These are phyloP conservation scores for Penicillium paneum DNA, from an alignment of 2,329 filamentous ascomycete species.

Conservation along the genomic window DNA sequence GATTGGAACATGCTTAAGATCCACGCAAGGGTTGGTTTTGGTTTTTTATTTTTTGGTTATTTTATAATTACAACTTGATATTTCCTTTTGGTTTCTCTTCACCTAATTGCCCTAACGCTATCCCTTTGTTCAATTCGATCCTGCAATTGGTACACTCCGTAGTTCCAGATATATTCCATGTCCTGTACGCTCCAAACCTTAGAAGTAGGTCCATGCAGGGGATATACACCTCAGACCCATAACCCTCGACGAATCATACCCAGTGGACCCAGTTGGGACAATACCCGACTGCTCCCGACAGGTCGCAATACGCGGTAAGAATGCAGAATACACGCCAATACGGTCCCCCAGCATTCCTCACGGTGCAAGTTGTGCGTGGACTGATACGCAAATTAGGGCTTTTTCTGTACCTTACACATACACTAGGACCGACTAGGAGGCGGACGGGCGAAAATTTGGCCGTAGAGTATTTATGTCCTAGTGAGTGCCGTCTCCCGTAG, in stretches of 20 bases:
- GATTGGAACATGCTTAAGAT: slow-evolving; percentile 22
- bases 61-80: not conserved
- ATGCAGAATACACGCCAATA: slow-evolving; percentile 8
- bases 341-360: slow-evolving; percentile 21
- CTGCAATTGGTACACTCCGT: not conserved
- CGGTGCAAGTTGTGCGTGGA: slow-evolving; percentile 13
- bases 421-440: slow-evolving; percentile 33
- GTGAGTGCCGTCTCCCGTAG: slow-evolving; percentile 29
- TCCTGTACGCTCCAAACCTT: too few relatives aligned
- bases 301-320: slow-evolving; percentile 12
- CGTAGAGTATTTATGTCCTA: slow-evolving; percentile 39
- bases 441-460: slow-evolving; percentile 40
- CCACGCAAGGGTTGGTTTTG: slow-evolving; percentile 20
- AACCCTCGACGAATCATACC: not conserved
- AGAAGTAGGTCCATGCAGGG: slow-evolving; percentile 1
- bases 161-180: too few relatives aligned
- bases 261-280: slow-evolving; percentile 10
- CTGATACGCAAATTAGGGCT: too few relatives aligned
- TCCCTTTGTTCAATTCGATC: not conserved
- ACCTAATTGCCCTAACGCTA: not conserved
- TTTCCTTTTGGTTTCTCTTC: not conserved
- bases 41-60: not conserved
- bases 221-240: slow-evolving; percentile 1
- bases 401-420: slow-evolving; percentile 19
- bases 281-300: slow-evolving; percentile 18